Evolutionary conservation across 768 basidiomycete species (phyloP).

Genomic region (Floccularia luteovirens): DNA sequence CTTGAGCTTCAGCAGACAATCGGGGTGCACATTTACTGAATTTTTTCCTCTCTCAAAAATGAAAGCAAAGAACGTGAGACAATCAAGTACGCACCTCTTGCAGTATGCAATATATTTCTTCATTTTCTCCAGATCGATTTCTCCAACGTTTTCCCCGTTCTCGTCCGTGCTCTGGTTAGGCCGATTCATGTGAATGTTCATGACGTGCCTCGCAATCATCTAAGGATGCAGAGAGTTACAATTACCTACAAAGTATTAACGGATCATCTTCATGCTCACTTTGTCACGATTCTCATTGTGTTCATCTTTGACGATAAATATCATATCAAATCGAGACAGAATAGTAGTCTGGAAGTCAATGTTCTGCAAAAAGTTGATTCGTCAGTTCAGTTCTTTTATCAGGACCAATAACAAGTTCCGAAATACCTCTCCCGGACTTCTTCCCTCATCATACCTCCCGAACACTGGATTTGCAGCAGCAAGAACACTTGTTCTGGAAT

Average conservation of each 20-base stretch:
- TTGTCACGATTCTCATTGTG: conserved; percentile 92
- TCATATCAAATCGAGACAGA: conserved; percentile 98
- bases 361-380: conserved; percentile 39
- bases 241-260: conserved; percentile 6
- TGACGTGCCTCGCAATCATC: conserved; percentile 95
- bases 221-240: conserved; percentile 17
- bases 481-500: conserved; percentile 91
- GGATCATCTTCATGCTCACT: too few relatives aligned
- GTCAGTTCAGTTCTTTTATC: not conserved
- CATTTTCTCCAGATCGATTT: conserved; percentile 97
- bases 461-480: conserved; percentile 98
- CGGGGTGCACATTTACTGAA: conserved; percentile 93
- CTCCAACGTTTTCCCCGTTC: conserved; percentile 64
- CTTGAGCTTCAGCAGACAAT: conserved; percentile 87
- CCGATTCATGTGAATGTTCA: conserved; percentile 98
- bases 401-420: conserved; percentile 7
- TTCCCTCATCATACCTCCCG: conserved; percentile 94
- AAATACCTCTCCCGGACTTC: conserved; percentile 90
- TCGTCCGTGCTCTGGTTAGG: conserved; percentile 58
- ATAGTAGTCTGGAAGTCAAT: conserved; percentile 99
- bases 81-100: conserved; percentile 58
- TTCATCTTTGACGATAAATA: conserved; percentile 97
- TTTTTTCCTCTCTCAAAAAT: not conserved
- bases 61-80: not conserved
- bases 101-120: conserved; percentile 95